Conservation (phyloP, 2,329 filamentous ascomycete species). For the Xylariaceae sp. region DNA sequence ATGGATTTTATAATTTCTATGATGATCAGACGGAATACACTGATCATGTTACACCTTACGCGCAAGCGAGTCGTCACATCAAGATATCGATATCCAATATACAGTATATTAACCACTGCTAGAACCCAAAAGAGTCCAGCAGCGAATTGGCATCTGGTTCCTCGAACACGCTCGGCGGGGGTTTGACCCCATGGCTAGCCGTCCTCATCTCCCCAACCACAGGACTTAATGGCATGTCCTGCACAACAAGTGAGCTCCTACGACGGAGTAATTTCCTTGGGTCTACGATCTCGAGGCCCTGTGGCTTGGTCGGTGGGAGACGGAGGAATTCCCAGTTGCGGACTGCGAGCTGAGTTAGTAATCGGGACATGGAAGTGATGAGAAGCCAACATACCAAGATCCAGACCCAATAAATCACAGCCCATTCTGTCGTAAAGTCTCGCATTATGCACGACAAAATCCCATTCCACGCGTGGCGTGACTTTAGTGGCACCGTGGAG, state of each 20-base stretch:
- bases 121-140: conserved; percentile 93
- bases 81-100: too few relatives aligned
- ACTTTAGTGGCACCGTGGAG: conserved; percentile 82
- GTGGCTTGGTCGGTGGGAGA: conserved; percentile 32
- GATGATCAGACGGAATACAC: too few relatives aligned
- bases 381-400: conserved; percentile 61
- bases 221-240: conserved; percentile 59
- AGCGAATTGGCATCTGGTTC: conserved; percentile 89
- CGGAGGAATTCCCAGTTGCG: conserved; percentile 77
- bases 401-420: conserved; percentile 83
- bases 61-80: too few relatives aligned
- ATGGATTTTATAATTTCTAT: too few relatives aligned
- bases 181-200: conserved; percentile 42
- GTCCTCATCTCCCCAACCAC: conserved; percentile 42
- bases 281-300: conserved; percentile 49
- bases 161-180: conserved; percentile 75
- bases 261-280: conserved; percentile 67
- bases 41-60: too few relatives aligned
- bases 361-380: background rate
- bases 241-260: conserved; percentile 75
- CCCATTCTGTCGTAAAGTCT: conserved; percentile 87
- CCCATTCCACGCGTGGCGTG: conserved; percentile 76
- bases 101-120: background rate
- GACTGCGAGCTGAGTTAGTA: conserved; percentile 43
- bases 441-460: conserved; percentile 84